Percentiles rank a stretch among this genome's conserved stretches.
phyloP scores from a whole-genome alignment of 257 asterid genomes.

The Solanum gracilifrons region DNA sequence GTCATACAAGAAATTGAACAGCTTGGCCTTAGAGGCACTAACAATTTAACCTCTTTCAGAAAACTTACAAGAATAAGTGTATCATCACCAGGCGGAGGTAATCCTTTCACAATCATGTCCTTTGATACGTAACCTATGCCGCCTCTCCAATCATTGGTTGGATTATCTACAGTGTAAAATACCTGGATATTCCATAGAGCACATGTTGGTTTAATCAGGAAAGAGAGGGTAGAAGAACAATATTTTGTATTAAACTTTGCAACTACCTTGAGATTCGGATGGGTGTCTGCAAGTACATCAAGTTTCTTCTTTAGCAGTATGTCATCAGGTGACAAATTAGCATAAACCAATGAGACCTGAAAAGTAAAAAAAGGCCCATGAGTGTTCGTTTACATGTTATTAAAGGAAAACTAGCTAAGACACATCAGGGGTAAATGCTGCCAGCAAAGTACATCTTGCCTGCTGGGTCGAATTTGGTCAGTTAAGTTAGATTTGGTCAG shows the following conservation, averaged over 20 bases:
- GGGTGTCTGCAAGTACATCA: conserved; percentile 66
- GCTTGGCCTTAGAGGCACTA: background rate
- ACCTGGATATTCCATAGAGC: conserved; percentile 27
- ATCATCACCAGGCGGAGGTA: conserved; percentile 80
- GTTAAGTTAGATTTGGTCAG: background rate
- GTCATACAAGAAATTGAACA: background rate
- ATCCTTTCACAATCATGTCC: conserved; percentile 80
- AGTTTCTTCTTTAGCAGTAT: conserved; percentile 93
- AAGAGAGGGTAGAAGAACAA: background rate
- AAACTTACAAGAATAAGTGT: conserved; percentile 73
- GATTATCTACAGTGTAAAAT: conserved; percentile 85
- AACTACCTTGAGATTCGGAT: conserved; percentile 78
- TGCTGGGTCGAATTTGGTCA: background rate
- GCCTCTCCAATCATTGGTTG: conserved; percentile 80
- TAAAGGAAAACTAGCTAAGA: background rate
- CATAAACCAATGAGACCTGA: conserved; percentile 80
- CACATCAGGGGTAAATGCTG: background rate
- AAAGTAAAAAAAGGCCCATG: conserved; percentile 8
- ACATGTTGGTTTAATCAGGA: background rate
- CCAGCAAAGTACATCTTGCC: background rate
- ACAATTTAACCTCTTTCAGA: conserved; percentile 8
- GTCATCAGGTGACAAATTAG: conserved; percentile 93
- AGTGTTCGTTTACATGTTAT: background rate
- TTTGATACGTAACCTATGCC: conserved; percentile 76
- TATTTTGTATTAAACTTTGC: background rate